Evolutionary conservation across 1,139 yeast genomes (phyloP), one percentile per base, ranked within the genome.

Genomic region (Geotrichum cucujoidarum): DNA sequence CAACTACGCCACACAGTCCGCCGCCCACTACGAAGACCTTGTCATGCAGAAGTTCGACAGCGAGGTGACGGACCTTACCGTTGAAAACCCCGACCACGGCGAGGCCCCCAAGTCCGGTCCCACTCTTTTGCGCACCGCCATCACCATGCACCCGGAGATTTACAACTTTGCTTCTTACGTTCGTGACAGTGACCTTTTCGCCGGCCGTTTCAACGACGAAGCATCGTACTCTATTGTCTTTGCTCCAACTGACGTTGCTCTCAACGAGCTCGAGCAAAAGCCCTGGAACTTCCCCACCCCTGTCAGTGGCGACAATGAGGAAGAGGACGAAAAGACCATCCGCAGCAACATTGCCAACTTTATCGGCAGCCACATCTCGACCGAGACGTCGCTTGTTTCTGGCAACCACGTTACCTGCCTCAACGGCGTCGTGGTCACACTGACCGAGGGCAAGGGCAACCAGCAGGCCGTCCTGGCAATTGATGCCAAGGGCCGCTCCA

Each of bases 271-370:
- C 39, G 39, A 59, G 4, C 54, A 57, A 30, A 66, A 67, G 53
- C 71, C 71, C 3, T 67, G 69, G 70, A 64, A 63, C 51, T 66
- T 63, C 53, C 69, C 68, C 16, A 42, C 46, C 16, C 53, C 56
- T n/a, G 53, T 55, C 4, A 51, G 50, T 16, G 54, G 49, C 38
- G 43, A 29, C n/a, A 32, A 43, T 14, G 55, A 53, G 4, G 34
- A 43, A 43, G 60, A 60, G 42, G 57, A 58, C 43, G 68, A 66
- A 41, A 52, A 54, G 14, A 48, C 53, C 8, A 63, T 62, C 5
- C 45, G 60, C 24, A 50, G 48, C 33, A 66, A 66, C 47, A 54
- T 64, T 22, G 54, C 57, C 41, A 53, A 54, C 21, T 66, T 66
- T 46, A 52, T 66, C 25, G 55, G 56, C 30, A 57, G 60, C 47